Evolutionary conservation across 306 rosid genomes (phyloP).

Genomic region (Betula pendula): DNA sequence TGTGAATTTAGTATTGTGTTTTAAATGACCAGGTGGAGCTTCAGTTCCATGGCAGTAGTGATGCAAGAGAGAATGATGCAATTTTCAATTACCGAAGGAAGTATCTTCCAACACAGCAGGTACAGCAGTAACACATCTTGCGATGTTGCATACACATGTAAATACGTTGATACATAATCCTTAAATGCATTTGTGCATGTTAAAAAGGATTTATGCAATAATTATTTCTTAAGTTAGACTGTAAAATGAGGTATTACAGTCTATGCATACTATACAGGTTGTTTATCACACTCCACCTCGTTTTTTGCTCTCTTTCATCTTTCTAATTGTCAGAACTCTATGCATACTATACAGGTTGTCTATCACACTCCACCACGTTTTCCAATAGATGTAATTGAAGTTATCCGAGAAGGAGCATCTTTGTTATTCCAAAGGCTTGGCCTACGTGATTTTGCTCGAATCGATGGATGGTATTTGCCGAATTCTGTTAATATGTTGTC

Average conservation of each 20-base stretch:
- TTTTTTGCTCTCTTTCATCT: neutral
- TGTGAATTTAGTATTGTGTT: constrained; percentile 19
- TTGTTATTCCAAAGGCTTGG: constrained; percentile 58
- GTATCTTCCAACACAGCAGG: constrained; percentile 99
- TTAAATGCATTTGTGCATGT: neutral
- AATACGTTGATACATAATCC: neutral
- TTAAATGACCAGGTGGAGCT: constrained; percentile 77
- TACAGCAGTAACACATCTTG: constrained; percentile 24
- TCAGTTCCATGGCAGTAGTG: constrained; percentile 57
- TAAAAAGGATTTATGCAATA: constrained; percentile 6
- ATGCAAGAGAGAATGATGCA: constrained; percentile 83
- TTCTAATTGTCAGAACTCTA: constrained; percentile 32
- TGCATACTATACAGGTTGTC: constrained; percentile 63
- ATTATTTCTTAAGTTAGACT: constrained; percentile 1
- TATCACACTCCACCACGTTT: constrained; percentile 96
- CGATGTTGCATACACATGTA: neutral
- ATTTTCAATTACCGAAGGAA: constrained; percentile 92
- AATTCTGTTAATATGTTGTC: constrained; percentile 43
- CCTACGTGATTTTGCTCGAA: constrained; percentile 89
- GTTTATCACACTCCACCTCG: too few species aligned
- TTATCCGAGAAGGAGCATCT: constrained; percentile 85
- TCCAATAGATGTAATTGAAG: constrained; percentile 70
- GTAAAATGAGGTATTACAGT: neutral
- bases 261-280: too few species aligned
- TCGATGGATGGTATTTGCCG: constrained; percentile 96